These are phyloP conservation scores for Metarhizium anisopliae DNA, from an alignment of 2,329 filamentous ascomycete genomes.

Conservation along the genomic window DNA sequence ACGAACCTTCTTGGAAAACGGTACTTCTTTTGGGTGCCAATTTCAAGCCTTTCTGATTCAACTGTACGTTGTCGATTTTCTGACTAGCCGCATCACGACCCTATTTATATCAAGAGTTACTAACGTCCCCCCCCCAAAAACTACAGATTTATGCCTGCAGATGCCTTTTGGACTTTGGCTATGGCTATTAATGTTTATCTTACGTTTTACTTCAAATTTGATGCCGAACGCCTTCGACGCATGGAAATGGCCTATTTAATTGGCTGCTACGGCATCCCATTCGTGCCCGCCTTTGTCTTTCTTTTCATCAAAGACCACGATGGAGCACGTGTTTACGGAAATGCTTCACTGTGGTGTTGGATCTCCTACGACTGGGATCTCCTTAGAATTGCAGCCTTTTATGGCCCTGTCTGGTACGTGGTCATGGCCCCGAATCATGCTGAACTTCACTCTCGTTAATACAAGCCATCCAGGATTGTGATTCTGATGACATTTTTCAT, in stretches of 20 bases:
- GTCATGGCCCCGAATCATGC: neutral
- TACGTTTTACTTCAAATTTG: conserved; percentile 69
- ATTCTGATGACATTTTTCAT: conserved; percentile 55
- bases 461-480: conserved; percentile 37
- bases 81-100: neutral
- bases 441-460: neutral
- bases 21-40: conserved; percentile 50
- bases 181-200: conserved; percentile 82
- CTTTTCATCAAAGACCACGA: conserved; percentile 50
- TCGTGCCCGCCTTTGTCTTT: conserved; percentile 58
- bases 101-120: neutral
- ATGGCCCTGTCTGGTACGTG: conserved; percentile 59
- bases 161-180: conserved; percentile 67
- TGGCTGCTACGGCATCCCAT: conserved; percentile 64
- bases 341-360: conserved; percentile 79
- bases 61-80: conserved; percentile 46
- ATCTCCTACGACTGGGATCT: conserved; percentile 57
- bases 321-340: conserved; percentile 56
- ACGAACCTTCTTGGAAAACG: conserved; percentile 43
- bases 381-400: conserved; percentile 67
- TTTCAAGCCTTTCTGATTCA: conserved; percentile 75
- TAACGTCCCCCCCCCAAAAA: conserved; percentile 9
- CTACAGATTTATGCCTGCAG: conserved; percentile 65
- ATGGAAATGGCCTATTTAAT: conserved; percentile 65
- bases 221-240: conserved; percentile 50